phyloP scores from a whole-genome alignment of 257 asterid species.

The Thymus quinquecostatus region DNA sequence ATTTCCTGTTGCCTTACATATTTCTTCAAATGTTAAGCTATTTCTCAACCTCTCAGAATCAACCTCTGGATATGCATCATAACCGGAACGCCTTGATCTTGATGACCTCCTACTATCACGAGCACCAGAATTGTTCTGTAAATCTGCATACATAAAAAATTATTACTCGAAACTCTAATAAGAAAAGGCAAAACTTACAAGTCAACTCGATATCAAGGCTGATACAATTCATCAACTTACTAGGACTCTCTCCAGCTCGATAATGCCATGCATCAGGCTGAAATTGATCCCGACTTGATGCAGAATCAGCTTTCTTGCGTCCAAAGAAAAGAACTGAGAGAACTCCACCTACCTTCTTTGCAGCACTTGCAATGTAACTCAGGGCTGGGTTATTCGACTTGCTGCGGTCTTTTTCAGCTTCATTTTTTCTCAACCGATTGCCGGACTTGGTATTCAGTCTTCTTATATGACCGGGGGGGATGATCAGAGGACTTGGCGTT shows the following conservation, averaged over 20 bases:
- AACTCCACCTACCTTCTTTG: conserved; percentile 36
- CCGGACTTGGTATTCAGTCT: conserved; percentile 31
- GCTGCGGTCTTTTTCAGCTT: conserved; percentile 2
- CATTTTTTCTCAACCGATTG: neutral
- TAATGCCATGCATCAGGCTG: conserved; percentile 12
- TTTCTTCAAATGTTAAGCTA: conserved; percentile 46
- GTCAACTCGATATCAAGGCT: conserved; percentile 1
- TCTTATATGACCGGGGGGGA: conserved; percentile 41
- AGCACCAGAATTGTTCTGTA: conserved; percentile 34
- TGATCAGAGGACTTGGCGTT: conserved; percentile 41
- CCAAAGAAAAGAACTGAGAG: conserved; percentile 38
- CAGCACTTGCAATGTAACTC: conserved; percentile 38
- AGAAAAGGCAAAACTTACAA: neutral
- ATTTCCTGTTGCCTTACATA: conserved; percentile 51
- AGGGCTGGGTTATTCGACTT: conserved; percentile 34
- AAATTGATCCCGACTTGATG: conserved; percentile 30
- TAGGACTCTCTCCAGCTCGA: conserved; percentile 33
- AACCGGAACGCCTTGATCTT: conserved; percentile 30
- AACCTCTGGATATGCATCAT: conserved; percentile 40
- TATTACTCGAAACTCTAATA: neutral
- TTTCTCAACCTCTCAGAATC: conserved; percentile 24
- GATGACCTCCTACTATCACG: conserved; percentile 40
- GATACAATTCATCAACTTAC: conserved; percentile 42
- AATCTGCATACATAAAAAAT: conserved; percentile 35
- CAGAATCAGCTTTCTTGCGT: conserved; percentile 35